phyloP scores from a whole-genome alignment of 768 basidiomycete genomes.

The Paxillus involutus region DNA sequence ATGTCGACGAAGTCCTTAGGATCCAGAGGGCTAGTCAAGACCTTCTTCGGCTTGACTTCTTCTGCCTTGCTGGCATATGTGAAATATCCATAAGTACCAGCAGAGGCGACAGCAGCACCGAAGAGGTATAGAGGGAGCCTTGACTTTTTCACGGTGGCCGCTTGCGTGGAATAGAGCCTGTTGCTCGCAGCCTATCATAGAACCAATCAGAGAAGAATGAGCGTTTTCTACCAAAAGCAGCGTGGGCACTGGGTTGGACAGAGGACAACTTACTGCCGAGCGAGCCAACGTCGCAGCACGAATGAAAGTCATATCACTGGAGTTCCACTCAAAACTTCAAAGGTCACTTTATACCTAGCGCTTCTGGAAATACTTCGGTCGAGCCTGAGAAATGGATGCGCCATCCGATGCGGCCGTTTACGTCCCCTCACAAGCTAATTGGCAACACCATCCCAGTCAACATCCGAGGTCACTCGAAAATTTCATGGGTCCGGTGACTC shows the following conservation, averaged over 20 bases:
- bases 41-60: slow-evolving; percentile 38
- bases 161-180: slow-evolving; percentile 48
- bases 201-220: neutral
- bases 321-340: neutral
- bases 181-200: slow-evolving; percentile 32
- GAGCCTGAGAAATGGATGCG: slow-evolving; percentile 15
- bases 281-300: slow-evolving; percentile 39
- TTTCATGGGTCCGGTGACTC: no score
- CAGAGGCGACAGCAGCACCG: slow-evolving; percentile 45
- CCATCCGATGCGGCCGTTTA: no score
- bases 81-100: slow-evolving; percentile 53
- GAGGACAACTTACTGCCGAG: slow-evolving; percentile 34
- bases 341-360: no score
- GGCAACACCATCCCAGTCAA: no score
- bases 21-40: slow-evolving; percentile 68
- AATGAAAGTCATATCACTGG: slow-evolving; percentile 44
- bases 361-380: neutral
- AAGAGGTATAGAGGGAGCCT: slow-evolving; percentile 49
- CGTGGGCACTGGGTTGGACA: no score
- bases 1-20: slow-evolving; percentile 77
- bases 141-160: slow-evolving; percentile 45
- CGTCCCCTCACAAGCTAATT: no score
- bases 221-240: neutral
- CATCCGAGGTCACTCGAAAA: no score
- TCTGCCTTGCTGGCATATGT: slow-evolving; percentile 29